Conservation (phyloP, 305 asterid genomes). For the Fraxinus sp. region DNA sequence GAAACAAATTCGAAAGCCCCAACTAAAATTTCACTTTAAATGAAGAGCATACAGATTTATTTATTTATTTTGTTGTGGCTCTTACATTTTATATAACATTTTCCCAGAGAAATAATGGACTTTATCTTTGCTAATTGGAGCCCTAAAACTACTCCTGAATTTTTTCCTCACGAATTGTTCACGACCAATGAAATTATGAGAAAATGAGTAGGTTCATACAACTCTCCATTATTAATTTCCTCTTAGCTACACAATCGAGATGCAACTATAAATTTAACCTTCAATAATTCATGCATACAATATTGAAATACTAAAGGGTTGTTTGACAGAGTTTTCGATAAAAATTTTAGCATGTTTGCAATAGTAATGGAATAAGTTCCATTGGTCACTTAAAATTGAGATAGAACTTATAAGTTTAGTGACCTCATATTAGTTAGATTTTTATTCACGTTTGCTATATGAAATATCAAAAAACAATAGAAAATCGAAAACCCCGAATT, state of each 20-base stretch:
- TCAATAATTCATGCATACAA: neutral
- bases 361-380: neutral
- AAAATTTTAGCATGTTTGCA: neutral
- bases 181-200: neutral
- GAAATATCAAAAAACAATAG: neutral
- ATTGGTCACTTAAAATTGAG: neutral
- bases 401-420: neutral
- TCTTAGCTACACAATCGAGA: neutral
- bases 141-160: neutral
- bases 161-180: neutral
- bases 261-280: neutral
- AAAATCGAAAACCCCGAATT: neutral
- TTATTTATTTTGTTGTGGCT: too few relatives aligned
- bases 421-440: neutral
- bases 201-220: neutral
- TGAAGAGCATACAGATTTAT: neutral
- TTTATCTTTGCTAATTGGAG: neutral
- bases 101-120: neutral
- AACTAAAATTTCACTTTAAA: neutral
- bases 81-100: neutral
- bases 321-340: neutral
- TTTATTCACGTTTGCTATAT: neutral
- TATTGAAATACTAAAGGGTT: too few relatives aligned
- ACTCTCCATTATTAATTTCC: neutral
- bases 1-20: neutral